These are phyloP conservation scores for Teunomyces funiuensis DNA, from an alignment of 805 yeast genomes.

Conservation along the genomic window DNA sequence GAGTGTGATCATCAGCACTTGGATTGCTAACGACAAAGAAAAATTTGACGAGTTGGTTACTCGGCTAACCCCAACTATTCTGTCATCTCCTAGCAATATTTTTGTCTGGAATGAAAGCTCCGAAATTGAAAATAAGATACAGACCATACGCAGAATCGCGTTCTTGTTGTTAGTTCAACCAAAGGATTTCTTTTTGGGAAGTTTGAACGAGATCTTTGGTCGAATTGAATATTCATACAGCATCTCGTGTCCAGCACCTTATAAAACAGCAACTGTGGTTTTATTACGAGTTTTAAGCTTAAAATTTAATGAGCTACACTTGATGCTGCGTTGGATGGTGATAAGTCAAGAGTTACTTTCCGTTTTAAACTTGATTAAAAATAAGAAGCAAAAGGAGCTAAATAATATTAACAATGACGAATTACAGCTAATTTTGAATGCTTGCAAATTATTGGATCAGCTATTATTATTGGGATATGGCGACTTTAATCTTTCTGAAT, in stretches of 20 bases:
- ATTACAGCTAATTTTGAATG: conserved; percentile 47
- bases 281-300: conserved; percentile 66
- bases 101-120: conserved; percentile 71
- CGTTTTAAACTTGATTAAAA: conserved; percentile 43
- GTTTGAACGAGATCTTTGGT: conserved; percentile 47
- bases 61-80: conserved; percentile 31
- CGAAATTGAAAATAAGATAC: conserved; percentile 53
- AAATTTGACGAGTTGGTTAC: conserved; percentile 49
- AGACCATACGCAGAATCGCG: conserved; percentile 59
- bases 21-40: conserved; percentile 68
- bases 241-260: conserved; percentile 33
- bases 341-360: conserved; percentile 61
- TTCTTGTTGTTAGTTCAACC: conserved; percentile 65
- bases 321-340: conserved; percentile 68
- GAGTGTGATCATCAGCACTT: conserved; percentile 54
- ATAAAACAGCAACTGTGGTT: conserved; percentile 46
- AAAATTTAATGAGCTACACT: conserved; percentile 60
- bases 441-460: conserved; percentile 78
- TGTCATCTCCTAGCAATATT: conserved; percentile 56
- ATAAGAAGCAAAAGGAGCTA: conserved; percentile 23
- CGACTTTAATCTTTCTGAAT: conserved; percentile 73
- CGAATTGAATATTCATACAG: conserved; percentile 32
- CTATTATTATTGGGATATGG: conserved; percentile 67
- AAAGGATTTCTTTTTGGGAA: conserved; percentile 52
- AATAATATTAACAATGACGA: conserved; percentile 35